Conservation (phyloP, 495 filamentous ascomycete species). For the Aspergillus cristatus region DNA sequence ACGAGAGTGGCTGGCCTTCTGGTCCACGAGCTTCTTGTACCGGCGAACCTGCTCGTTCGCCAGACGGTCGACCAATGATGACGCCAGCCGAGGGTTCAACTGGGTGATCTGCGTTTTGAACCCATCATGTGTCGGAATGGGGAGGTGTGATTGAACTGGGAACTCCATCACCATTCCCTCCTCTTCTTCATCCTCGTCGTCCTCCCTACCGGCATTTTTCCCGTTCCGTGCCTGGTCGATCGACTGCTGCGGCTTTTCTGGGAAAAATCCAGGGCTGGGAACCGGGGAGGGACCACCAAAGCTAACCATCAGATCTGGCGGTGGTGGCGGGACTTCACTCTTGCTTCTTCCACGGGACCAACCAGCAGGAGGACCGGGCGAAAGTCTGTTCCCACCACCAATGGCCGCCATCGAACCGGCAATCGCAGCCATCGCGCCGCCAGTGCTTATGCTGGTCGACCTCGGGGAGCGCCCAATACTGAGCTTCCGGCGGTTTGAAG, state of each 20-base stretch:
- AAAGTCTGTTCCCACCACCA: slow-evolving; percentile 50
- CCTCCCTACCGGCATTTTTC: slow-evolving; percentile 38
- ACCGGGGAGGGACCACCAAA: slow-evolving; percentile 42
- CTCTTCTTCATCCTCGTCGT: slow-evolving; percentile 31
- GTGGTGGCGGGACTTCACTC: slow-evolving; percentile 56
- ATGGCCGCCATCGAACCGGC: slow-evolving; percentile 52
- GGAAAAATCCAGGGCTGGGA: slow-evolving; percentile 31
- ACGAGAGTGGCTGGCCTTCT: slow-evolving; percentile 60
- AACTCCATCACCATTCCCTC: slow-evolving; percentile 42
- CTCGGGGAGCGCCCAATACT: slow-evolving; percentile 50
- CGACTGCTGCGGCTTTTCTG: slow-evolving; percentile 11
- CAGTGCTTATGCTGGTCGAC: slow-evolving; percentile 54
- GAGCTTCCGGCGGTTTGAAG: slow-evolving; percentile 39
- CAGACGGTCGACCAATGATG: slow-evolving; percentile 71
- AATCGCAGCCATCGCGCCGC: slow-evolving; percentile 51
- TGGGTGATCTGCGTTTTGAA: slow-evolving; percentile 68
- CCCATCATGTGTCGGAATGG: slow-evolving; percentile 64
- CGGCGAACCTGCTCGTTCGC: slow-evolving; percentile 69
- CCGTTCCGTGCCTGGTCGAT: neutral
- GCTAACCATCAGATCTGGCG: slow-evolving; percentile 36
- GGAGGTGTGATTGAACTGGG: slow-evolving; percentile 33
- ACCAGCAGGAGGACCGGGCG: slow-evolving; percentile 30
- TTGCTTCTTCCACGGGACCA: slow-evolving; percentile 57
- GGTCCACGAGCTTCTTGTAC: slow-evolving; percentile 68
- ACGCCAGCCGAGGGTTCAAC: slow-evolving; percentile 60